Evolutionary conservation across 2,329 filamentous ascomycete genomes (phyloP), one percentile per base, ranked within the genome.

Genomic region (Ophiostoma pallidulum): DNA sequence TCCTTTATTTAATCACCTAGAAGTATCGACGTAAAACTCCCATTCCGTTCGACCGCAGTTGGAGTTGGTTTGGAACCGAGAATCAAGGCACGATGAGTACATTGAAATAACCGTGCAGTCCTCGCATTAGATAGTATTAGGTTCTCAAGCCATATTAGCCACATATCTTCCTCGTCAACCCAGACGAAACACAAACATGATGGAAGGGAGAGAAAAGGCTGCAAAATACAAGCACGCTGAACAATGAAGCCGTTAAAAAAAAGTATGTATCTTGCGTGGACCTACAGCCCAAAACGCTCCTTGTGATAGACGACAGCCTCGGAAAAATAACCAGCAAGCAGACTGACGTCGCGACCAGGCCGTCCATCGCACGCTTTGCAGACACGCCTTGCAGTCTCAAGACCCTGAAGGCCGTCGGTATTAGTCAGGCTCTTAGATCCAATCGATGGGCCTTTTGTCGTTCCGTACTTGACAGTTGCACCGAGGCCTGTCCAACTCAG

Each of bases 401-500:
- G 58, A 1, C 62, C 64, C 12, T 60, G 54, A 20, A 66, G 58
- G 0, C 64, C 63, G 9, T 61, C 59, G 41, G 58, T 62, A 41
- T 60, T 58, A 19, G 61, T 58, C 16, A 28, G 29, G 12, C 20
- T n/a, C 14, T 59, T 60, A 18, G 45, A 41, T 18, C 50, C 50
- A 24, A 24, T 29, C 12, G 54, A 14, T 4, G 29, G 22, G 6
- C 18, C 18, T 45, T 38, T 49, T 13, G 40, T 8, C 8, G 29
- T 44, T 22, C 44, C 48, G n/a, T 41, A 51, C 49, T 52, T 53
- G 2, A 59, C 62, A 4, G 62, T 61, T 22, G 62, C 60, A 0
- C 64, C 66, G 6, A 68, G 60, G 0, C 61, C 65, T 0, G 66
- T 68, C 67, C 66, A 69, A 57, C 66, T 69, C 13, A 64, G 58